Percentiles rank a stretch among this genome's conserved stretches.
Conservation (phyloP, 164 flowering plant species). For the Vitis cinerea region DNA sequence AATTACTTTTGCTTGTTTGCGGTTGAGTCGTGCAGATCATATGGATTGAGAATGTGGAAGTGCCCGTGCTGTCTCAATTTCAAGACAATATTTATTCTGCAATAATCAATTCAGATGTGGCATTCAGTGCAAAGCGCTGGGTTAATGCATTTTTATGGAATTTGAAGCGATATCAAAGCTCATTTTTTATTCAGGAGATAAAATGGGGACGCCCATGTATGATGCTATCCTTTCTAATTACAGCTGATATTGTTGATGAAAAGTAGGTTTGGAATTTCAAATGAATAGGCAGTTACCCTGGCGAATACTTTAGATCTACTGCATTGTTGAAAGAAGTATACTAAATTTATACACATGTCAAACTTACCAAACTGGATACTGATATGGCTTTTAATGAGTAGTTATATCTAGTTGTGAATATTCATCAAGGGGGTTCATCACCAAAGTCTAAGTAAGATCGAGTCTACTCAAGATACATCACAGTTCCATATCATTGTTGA, state of each 20-base stretch:
- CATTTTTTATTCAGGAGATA: not conserved
- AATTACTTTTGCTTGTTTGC: not conserved
- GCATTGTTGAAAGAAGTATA: no score
- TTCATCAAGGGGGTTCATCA: no score
- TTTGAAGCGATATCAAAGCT: not conserved
- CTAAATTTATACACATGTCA: no score
- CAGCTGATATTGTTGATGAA: not conserved
- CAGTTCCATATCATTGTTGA: no score
- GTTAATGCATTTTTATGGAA: conserved; percentile 1
- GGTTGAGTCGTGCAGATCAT: conserved; percentile 1
- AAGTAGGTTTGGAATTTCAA: not conserved
- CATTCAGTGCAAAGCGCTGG: conserved; percentile 12
- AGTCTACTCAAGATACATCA: no score
- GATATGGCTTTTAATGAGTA: no score
- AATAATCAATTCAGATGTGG: not conserved
- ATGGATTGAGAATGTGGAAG: conserved; percentile 14
- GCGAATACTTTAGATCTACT: no score
- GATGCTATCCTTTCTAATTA: not conserved
- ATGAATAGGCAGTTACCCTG: not conserved
- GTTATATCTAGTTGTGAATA: no score
- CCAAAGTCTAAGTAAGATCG: no score
- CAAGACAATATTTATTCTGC: conserved; percentile 1
- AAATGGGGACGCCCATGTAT: not conserved
- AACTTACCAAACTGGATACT: no score
- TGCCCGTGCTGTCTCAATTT: not conserved